Percentiles rank a stretch among this genome's conserved stretches.
phyloP scores from a whole-genome alignment of 2,329 filamentous ascomycete species.

The Decorospora gaudefroyi region DNA sequence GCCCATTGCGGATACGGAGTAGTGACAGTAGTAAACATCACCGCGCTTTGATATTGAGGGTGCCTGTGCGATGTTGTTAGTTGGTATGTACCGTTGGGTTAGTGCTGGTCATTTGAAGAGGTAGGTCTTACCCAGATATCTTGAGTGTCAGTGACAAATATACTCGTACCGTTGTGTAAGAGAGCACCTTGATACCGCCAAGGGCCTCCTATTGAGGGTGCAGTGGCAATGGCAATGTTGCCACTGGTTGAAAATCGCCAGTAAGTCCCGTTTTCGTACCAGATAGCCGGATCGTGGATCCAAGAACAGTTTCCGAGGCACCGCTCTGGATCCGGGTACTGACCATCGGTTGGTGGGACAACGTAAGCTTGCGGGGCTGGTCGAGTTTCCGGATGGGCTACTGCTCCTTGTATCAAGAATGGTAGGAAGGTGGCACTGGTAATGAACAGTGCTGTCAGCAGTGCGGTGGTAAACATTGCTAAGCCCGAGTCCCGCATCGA shows the following conservation, averaged over 20 bases:
- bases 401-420: constrained; percentile 12
- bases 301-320: constrained; percentile 48
- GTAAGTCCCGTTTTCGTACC: constrained; percentile 53
- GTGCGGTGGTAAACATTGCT: constrained; percentile 11
- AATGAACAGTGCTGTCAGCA: constrained; percentile 15
- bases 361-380: constrained; percentile 5
- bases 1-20: constrained; percentile 63
- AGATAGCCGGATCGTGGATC: constrained; percentile 54
- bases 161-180: constrained; percentile 50
- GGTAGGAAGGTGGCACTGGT: constrained; percentile 21
- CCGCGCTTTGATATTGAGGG: constrained; percentile 64
- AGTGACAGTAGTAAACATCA: constrained; percentile 63
- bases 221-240: constrained; percentile 53
- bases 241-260: constrained; percentile 57
- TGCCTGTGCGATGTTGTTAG: constrained; percentile 52
- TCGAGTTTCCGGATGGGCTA: background rate
- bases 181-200: constrained; percentile 54
- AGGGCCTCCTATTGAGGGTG: constrained; percentile 52
- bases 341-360: constrained; percentile 1
- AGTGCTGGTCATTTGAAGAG: background rate
- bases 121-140: constrained; percentile 53
- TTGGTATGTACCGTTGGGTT: too few species aligned
- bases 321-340: constrained; percentile 41
- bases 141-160: constrained; percentile 47
- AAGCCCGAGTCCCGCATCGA: constrained; percentile 5